Percentiles rank a stretch among this genome's conserved stretches.
phyloP scores from a whole-genome alignment of 2,329 filamentous ascomycete genomes.

The Mollisia scopiformis region DNA sequence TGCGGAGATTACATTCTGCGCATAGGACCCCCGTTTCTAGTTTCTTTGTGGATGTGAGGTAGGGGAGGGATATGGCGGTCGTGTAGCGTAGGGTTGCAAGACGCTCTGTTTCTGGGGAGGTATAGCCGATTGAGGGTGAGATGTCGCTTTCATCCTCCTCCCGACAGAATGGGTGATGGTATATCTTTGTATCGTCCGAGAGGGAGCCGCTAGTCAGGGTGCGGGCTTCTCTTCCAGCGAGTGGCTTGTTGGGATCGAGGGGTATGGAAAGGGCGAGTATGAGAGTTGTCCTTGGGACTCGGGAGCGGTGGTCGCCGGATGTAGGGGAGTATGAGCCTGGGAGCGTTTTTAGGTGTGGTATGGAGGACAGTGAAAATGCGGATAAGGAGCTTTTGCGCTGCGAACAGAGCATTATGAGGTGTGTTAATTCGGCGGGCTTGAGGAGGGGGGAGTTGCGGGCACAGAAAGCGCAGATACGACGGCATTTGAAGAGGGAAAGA shows the following conservation, averaged over 20 bases:
- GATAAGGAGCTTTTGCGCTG: conserved; percentile 4
- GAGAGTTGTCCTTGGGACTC: not conserved
- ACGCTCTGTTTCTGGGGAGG: not conserved
- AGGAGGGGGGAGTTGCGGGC: conserved; percentile 16
- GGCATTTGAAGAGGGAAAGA: conserved; percentile 19
- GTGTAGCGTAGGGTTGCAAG: conserved; percentile 6
- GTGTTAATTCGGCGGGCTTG: conserved; percentile 10
- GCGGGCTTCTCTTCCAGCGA: conserved; percentile 8
- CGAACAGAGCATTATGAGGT: conserved; percentile 8
- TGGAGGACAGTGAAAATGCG: not conserved
- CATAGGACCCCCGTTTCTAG: conserved; percentile 8
- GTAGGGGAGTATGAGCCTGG: conserved; percentile 2
- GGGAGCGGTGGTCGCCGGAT: not conserved
- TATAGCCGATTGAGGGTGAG: not conserved
- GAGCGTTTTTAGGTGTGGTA: not conserved
- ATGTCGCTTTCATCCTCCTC: conserved; percentile 12
- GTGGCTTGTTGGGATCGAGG: not conserved
- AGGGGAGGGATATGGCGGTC: conserved; percentile 10
- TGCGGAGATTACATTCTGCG: conserved; percentile 9
- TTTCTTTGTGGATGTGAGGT: conserved; percentile 3
- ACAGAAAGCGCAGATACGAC: conserved; percentile 20
- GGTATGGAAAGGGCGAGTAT: conserved; percentile 3
- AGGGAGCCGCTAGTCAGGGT: not conserved
- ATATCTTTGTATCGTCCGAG: not conserved
- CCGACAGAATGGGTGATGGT: conserved; percentile 13